phyloP scores from a whole-genome alignment of 257 asterid genomes.

The Ilex asprella region DNA sequence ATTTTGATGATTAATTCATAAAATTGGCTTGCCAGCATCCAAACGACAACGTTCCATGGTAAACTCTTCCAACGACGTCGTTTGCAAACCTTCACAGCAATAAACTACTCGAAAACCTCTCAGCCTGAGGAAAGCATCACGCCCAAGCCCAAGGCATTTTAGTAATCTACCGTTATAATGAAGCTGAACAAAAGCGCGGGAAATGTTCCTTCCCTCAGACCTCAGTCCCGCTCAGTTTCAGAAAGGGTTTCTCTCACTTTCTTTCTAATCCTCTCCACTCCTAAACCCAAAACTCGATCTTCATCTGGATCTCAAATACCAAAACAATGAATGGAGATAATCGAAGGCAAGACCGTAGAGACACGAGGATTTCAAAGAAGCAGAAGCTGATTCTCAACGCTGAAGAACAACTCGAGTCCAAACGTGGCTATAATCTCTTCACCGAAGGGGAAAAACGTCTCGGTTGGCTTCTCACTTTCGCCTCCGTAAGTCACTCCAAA shows the following conservation, averaged over 20 bases:
- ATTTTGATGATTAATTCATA: too few relatives aligned
- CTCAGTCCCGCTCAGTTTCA: not conserved
- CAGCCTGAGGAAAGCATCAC: too few relatives aligned
- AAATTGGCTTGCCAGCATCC: too few relatives aligned
- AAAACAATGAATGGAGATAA: constrained; percentile 47
- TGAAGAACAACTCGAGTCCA: constrained; percentile 93
- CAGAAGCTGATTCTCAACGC: constrained; percentile 72
- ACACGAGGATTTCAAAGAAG: constrained; percentile 74
- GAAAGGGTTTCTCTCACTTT: not conserved
- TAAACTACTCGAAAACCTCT: too few relatives aligned
- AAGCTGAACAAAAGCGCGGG: not conserved
- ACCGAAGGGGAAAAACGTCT: constrained; percentile 94
- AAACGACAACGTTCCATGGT: too few relatives aligned
- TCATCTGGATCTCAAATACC: not conserved
- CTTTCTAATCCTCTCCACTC: not conserved
- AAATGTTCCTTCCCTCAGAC: not conserved
- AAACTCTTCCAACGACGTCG: too few relatives aligned
- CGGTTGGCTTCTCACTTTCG: constrained; percentile 91
- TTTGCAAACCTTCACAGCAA: too few relatives aligned
- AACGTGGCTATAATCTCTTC: constrained; percentile 72
- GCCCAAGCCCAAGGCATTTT: too few relatives aligned
- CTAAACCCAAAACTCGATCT: not conserved
- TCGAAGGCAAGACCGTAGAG: constrained; percentile 66
- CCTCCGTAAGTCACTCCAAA: constrained; percentile 47
- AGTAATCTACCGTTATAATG: too few relatives aligned